A percentile compares a stretch with the other conserved stretches of the same genome.
phyloP scores from a whole-genome alignment of 352 stramenopile species.

The Phytophthora megakarya region DNA sequence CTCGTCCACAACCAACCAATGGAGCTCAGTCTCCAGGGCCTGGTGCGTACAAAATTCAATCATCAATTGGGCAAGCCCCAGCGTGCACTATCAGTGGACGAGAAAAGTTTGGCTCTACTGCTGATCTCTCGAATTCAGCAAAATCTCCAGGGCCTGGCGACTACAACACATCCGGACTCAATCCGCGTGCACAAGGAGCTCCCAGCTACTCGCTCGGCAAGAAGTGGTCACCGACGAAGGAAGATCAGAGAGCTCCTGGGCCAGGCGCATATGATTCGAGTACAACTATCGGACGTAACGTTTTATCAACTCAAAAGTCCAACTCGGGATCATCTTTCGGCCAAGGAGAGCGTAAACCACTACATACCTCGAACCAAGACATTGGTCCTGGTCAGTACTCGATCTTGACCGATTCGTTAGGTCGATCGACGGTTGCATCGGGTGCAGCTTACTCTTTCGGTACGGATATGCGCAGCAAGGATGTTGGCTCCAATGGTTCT shows the following conservation, averaged over 20 bases:
- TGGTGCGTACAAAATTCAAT: constrained; percentile 71
- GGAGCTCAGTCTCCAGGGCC: constrained; percentile 68
- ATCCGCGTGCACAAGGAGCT: constrained; percentile 62
- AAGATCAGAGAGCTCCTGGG: constrained; percentile 59
- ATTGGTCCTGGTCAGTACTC: constrained; percentile 76
- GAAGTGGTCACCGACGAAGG: constrained; percentile 42
- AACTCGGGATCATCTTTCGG: constrained; percentile 65
- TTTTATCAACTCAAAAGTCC: constrained; percentile 72
- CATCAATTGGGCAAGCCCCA: constrained; percentile 64
- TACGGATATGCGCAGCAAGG: too few relatives aligned
- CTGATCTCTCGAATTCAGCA: constrained; percentile 46
- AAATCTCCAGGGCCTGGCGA: constrained; percentile 68
- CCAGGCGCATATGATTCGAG: constrained; percentile 65
- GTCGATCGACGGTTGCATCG: constrained; percentile 65
- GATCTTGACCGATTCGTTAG: constrained; percentile 63
- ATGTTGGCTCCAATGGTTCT: constrained; percentile 37
- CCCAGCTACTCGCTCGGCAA: too few relatives aligned
- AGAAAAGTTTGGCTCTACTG: too few relatives aligned
- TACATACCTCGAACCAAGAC: constrained; percentile 48
- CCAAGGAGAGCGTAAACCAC: constrained; percentile 72
- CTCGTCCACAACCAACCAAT: constrained; percentile 52
- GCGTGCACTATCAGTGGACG: constrained; percentile 77
- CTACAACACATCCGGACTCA: constrained; percentile 68
- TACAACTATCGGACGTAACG: constrained; percentile 63
- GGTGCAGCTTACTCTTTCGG: constrained; percentile 73